Evolutionary conservation across 2,329 filamentous ascomycete genomes (phyloP), one percentile per base, ranked within the genome.

Genomic region (Aspergillus latus): DNA sequence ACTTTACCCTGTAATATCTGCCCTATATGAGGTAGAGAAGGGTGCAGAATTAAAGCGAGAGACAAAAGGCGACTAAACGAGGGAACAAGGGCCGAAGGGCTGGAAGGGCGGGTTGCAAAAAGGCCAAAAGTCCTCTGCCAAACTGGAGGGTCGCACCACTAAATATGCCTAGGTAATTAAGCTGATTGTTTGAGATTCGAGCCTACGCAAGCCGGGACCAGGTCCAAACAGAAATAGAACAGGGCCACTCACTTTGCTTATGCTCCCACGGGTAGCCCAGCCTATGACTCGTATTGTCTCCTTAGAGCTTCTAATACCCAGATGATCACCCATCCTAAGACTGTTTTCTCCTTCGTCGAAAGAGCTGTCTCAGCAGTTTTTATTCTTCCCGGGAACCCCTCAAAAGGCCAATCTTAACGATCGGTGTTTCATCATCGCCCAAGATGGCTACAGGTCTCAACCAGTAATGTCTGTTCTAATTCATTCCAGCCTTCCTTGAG

Each of bases 341-440:
- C 34, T 13, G 11, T 37, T 11, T 34, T 37, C n/a, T 13, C n/a
- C 34, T 13, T 37, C n/a, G 9, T 37, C 7, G 10, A 13, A 37
- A 37, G 34, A 37, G 48, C 30, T 21, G 30, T 47, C 15, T 47
- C 44, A 47, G 29, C 13, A 21, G 21, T 16, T 30, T 34, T 16
- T 47, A 29, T 13, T 44, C 21, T 11, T 13, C 34, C 9, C 34
- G 10, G n/a, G 8, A 15, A 37, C 34, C 44, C 44, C 44, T 47
- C 48, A 39, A 29, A 52, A 49, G 58, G 50, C 53, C 7, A 13
- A 26, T 48, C 15, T 44, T 34, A 52, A 39, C 55, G 52, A 58
- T 60, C 58, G 49, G 58, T 52, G 56, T 56, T 58, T 56, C 57
- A 55, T 48, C 29, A 9, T 40, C 32, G 39, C 46, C 56, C 48